A percentile compares a stretch with the other conserved stretches of the same genome.
phyloP scores from a whole-genome alignment of 2,329 filamentous ascomycete genomes.

The Fusarium graminum region DNA sequence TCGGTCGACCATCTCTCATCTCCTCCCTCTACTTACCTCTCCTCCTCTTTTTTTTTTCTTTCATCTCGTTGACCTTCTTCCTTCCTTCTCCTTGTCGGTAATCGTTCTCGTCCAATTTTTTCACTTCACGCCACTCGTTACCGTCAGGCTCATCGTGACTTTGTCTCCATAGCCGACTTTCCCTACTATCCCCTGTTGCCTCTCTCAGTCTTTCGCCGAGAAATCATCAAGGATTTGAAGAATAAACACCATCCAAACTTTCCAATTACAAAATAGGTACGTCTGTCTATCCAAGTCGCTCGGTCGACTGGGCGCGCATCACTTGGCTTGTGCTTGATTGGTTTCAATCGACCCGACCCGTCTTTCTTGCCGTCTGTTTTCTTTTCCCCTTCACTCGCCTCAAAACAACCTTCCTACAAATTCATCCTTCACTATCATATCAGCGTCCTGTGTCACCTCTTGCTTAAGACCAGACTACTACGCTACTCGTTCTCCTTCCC shows the following conservation, averaged over 20 bases:
- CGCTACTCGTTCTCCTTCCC: constrained; percentile 2
- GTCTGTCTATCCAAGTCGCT: constrained; percentile 32
- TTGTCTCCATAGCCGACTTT: constrained; percentile 43
- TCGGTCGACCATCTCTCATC: constrained; percentile 46
- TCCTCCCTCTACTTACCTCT: constrained; percentile 44
- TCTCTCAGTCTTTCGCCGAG: constrained; percentile 45
- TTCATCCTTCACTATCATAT: constrained; percentile 26
- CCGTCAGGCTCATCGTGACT: constrained; percentile 51
- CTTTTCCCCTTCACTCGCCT: constrained; percentile 20
- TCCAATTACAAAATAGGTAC: constrained; percentile 44
- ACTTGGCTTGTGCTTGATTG: constrained; percentile 43
- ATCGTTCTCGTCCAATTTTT: constrained; percentile 48
- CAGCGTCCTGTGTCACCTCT: constrained; percentile 17
- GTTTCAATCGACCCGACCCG: constrained; percentile 23
- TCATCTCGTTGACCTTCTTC: constrained; percentile 45
- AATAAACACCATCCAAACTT: constrained; percentile 36
- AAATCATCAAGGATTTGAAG: constrained; percentile 35
- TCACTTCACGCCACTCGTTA: constrained; percentile 58
- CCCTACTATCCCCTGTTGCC: constrained; percentile 31
- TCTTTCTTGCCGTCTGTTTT: constrained; percentile 38
- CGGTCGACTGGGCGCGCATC: constrained; percentile 35
- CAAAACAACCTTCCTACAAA: constrained; percentile 20
- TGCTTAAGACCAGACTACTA: constrained; percentile 31
- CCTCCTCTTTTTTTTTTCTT: constrained; percentile 45
- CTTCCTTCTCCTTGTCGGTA: constrained; percentile 48